phyloP scores from a whole-genome alignment of 139 green algal genomes.

The Micractinium sp. region DNA sequence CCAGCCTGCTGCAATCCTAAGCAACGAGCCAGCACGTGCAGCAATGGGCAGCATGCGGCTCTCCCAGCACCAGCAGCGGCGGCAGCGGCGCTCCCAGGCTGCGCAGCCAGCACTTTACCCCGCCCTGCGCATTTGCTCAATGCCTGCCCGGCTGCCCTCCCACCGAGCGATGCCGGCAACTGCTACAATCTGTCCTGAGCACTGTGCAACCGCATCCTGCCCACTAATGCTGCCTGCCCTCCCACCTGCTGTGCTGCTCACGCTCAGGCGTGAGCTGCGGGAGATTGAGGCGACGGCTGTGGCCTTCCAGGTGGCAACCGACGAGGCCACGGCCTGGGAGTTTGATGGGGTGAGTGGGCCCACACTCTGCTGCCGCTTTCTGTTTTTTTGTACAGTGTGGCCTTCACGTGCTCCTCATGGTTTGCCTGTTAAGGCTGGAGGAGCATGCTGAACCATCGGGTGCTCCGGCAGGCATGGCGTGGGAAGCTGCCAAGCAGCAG shows the following conservation, averaged over 20 bases:
- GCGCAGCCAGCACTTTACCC: background rate
- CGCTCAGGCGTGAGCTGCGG: constrained; percentile 73
- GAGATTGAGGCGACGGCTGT: constrained; percentile 82
- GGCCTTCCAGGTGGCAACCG: constrained; percentile 48
- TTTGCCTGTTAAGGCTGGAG: too few relatives aligned
- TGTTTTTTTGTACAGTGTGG: background rate
- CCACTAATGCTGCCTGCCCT: too few relatives aligned
- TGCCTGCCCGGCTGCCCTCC: background rate
- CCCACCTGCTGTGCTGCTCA: background rate
- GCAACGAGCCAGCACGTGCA: background rate
- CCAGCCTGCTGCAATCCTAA: too few relatives aligned
- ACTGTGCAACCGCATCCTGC: background rate
- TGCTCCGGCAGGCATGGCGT: background rate
- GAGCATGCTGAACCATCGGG: background rate
- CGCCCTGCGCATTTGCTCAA: background rate
- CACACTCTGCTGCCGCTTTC: background rate
- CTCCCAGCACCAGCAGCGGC: too few relatives aligned
- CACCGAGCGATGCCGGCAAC: too few relatives aligned
- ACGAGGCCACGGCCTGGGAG: constrained; percentile 6
- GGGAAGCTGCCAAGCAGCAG: background rate
- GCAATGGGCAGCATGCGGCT: background rate
- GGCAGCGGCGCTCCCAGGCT: background rate
- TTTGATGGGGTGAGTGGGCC: constrained; percentile 13
- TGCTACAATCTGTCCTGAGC: background rate
- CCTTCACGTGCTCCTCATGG: too few relatives aligned